These are phyloP conservation scores for Sporothrix euskadiensis DNA, from an alignment of 2,329 filamentous ascomycete genomes.

Conservation along the genomic window DNA sequence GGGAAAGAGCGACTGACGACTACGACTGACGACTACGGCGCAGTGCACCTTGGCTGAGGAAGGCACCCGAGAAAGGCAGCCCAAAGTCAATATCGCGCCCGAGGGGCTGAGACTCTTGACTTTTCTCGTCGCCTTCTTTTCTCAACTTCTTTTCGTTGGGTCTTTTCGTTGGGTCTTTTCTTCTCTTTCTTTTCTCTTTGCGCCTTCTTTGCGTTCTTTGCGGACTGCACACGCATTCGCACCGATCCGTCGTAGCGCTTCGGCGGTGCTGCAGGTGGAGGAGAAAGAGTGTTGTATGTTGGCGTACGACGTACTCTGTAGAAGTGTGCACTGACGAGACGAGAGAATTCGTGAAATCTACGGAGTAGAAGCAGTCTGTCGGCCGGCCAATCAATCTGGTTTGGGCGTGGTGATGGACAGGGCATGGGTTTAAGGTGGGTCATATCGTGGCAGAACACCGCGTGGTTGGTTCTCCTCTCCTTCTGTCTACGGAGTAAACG, in stretches of 20 bases:
- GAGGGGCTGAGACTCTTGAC: neutral
- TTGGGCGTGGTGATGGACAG: constrained; percentile 5
- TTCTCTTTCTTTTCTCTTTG: neutral
- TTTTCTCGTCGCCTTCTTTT: neutral
- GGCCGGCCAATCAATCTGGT: constrained; percentile 24
- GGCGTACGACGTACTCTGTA: too few species aligned
- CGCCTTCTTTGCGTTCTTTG: neutral
- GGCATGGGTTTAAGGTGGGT: neutral
- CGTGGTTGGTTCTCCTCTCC: constrained; percentile 12
- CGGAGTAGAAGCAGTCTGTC: constrained; percentile 18
- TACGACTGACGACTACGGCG: neutral
- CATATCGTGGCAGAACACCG: neutral
- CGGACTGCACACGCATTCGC: neutral
- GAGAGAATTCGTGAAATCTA: neutral
- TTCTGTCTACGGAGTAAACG: too few species aligned
- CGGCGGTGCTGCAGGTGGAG: neutral
- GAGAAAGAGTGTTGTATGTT: too few species aligned
- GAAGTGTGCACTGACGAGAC: neutral
- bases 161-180: neutral
- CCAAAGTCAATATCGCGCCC: neutral
- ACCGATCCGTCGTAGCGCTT: constrained; percentile 7
- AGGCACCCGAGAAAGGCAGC: too few species aligned
- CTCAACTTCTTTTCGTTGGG: neutral
- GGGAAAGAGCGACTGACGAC: neutral
- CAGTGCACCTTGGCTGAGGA: neutral